phyloP scores from a whole-genome alignment of 2,329 filamentous ascomycete genomes.

The Thielaviopsis punctulata region DNA sequence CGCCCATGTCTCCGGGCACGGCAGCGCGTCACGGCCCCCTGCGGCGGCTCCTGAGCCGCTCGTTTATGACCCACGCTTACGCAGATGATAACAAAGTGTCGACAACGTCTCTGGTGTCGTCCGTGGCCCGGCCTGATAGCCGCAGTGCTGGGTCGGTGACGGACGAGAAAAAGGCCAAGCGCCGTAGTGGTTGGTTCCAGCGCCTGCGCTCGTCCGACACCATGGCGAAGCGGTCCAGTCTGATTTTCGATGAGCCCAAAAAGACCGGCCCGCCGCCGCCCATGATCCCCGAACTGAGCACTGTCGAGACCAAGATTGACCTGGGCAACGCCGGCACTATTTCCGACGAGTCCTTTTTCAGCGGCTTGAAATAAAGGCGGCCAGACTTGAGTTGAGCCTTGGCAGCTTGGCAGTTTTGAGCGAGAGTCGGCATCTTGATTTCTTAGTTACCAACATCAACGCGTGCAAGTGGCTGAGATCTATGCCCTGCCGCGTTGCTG shows the following conservation, averaged over 20 bases:
- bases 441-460: too few species aligned
- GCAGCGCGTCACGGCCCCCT: slow-evolving; percentile 38
- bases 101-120: slow-evolving; percentile 14
- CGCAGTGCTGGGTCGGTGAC: slow-evolving; percentile 30
- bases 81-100: slow-evolving; percentile 29
- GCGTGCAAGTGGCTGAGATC: too few species aligned
- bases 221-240: slow-evolving; percentile 25
- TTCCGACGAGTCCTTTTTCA: slow-evolving; percentile 36
- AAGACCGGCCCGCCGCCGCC: slow-evolving; percentile 36
- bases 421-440: slow-evolving; percentile 4
- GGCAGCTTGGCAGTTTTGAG: slow-evolving; percentile 1
- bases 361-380: slow-evolving; percentile 40
- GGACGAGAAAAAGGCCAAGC: slow-evolving; percentile 37
- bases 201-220: slow-evolving; percentile 26
- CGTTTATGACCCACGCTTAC: slow-evolving; percentile 35
- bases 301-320: slow-evolving; percentile 32
- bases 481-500: too few species aligned
- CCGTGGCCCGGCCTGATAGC: slow-evolving; percentile 31
- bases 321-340: slow-evolving; percentile 27
- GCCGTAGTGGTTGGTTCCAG: slow-evolving; percentile 42
- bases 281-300: slow-evolving; percentile 41
- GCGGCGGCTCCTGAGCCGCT: slow-evolving; percentile 39
- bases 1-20: slow-evolving; percentile 33
- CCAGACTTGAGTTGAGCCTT: too few species aligned
- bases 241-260: slow-evolving; percentile 23